Evolutionary conservation across 2,329 filamentous ascomycete genomes (phyloP), one percentile per base, ranked within the genome.

Genomic region (Sphaerulina populicola): DNA sequence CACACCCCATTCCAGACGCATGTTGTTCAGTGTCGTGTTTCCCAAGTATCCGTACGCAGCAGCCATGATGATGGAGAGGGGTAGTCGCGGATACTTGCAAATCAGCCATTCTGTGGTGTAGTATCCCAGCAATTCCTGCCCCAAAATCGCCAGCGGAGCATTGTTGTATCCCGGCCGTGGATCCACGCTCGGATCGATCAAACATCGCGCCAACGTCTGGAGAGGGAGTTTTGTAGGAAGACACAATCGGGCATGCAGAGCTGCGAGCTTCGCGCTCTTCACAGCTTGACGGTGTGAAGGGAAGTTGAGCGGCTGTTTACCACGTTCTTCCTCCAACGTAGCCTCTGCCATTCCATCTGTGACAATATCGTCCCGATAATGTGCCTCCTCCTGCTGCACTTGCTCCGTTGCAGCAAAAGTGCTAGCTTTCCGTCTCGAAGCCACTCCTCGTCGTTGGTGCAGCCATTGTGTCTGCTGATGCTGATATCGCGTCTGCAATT

Each of bases 1-100:
- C 12, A 97, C 82, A 71, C 93, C 93, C 93, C 93, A 98, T 72
- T 93, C 86, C 56, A 78, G 75, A 12, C 86, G 81, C 58, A 97
- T 78, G 15, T 82, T 75, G 46, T 83, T 74, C 42, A 97, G 77
- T 1, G 90, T 82, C 59, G 82, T 80, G 5, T 81, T 78, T 4
- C 93, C 93, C 42, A 83, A 78, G 67, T 88, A 97, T 42, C 87
- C 89, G 63, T 85, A 83, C 74, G 94, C 83, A 30, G 88, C 85
- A 47, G 89, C 82, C 71, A 88, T 94, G 47, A 95, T 74, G 51
- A 98, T 85, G n/a, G 79, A 72, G 78, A 93, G 86, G 48, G 93
- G 93, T 49, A 98, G 78, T 44, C 93, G 88, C 11, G 93, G 93
- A 71, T 90, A 97, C 64, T 83, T 86, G 74, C 85, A 88, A 60